phyloP scores from a whole-genome alignment of 208 protist species.

The Endotrypanum monterogeii region DNA sequence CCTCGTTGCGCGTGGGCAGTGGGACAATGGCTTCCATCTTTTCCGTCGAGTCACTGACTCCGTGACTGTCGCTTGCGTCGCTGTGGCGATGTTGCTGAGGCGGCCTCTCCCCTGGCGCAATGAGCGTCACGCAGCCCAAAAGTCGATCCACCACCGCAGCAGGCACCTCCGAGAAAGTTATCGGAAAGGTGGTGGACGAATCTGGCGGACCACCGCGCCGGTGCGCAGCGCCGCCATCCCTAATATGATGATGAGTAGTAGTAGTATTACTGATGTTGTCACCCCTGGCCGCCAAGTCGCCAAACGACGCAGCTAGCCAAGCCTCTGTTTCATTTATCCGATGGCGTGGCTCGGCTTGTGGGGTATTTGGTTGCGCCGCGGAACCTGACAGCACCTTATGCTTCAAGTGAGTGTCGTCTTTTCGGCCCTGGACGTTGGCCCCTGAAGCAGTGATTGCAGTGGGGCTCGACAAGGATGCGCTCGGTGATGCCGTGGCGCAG shows the following conservation, averaged over 20 bases:
- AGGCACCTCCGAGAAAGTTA: slow-evolving; percentile 29
- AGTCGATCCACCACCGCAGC: slow-evolving; percentile 28
- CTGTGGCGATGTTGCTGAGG: not conserved
- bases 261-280: not conserved
- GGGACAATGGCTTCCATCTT: not conserved
- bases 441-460: not conserved
- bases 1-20: slow-evolving; percentile 12
- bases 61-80: not conserved
- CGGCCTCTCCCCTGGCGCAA: slow-evolving; percentile 1
- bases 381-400: not conserved
- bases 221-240: not conserved
- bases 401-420: not conserved
- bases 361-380: not conserved
- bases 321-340: slow-evolving; percentile 8
- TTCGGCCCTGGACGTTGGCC: not conserved
- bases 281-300: not conserved
- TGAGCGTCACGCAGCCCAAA: slow-evolving; percentile 13
- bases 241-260: too few relatives aligned
- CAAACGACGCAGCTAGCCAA: slow-evolving; percentile 27
- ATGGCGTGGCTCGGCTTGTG: not conserved
- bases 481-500: not conserved
- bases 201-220: slow-evolving; percentile 1
- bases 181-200: not conserved
- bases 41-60: not conserved
- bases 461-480: not conserved